Percentiles rank a stretch among this genome's conserved stretches.
phyloP scores from a whole-genome alignment of 108 stramenopile genomes.

The Skeletonema tropicum region DNA sequence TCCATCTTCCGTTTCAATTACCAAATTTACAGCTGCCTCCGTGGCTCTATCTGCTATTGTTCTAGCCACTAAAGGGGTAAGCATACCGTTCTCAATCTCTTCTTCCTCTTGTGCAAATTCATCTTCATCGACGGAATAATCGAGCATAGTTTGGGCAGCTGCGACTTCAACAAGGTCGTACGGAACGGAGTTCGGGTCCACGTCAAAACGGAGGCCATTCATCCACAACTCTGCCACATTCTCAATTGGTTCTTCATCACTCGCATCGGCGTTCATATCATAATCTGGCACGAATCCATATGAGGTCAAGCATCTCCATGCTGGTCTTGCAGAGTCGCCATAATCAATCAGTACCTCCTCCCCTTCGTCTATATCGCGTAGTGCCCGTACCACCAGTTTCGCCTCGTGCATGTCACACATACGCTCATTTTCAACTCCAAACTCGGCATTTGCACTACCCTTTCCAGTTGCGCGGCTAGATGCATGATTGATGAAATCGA shows the following conservation, averaged over 20 bases:
- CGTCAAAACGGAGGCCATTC: slow-evolving; percentile 64
- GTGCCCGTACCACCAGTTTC: slow-evolving; percentile 58
- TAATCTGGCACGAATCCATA: slow-evolving; percentile 83
- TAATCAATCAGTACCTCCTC: slow-evolving; percentile 75
- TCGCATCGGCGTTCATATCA: slow-evolving; percentile 11
- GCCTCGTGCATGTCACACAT: slow-evolving; percentile 40
- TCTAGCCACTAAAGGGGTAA: slow-evolving; percentile 59
- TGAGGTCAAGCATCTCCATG: slow-evolving; percentile 70
- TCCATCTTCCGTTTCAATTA: slow-evolving; percentile 36
- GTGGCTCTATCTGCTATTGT: slow-evolving; percentile 57
- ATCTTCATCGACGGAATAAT: background rate
- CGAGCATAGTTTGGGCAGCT: slow-evolving; percentile 34
- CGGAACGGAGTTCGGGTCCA: slow-evolving; percentile 58
- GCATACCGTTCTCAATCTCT: slow-evolving; percentile 10
- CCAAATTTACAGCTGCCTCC: slow-evolving; percentile 54
- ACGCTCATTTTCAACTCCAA: slow-evolving; percentile 43
- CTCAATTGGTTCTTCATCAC: slow-evolving; percentile 23
- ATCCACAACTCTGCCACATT: slow-evolving; percentile 69
- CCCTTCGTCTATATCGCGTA: slow-evolving; percentile 38
- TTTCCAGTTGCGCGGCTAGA: slow-evolving; percentile 3
- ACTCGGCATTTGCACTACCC: slow-evolving; percentile 60
- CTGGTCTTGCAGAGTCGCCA: slow-evolving; percentile 65
- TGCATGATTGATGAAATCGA: slow-evolving; percentile 84
- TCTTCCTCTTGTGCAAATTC: slow-evolving; percentile 18
- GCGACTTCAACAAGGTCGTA: slow-evolving; percentile 63